Base-by-base conservation (phyloP, 23 red algal genomes). In the Gracilaria caudata region DNA sequence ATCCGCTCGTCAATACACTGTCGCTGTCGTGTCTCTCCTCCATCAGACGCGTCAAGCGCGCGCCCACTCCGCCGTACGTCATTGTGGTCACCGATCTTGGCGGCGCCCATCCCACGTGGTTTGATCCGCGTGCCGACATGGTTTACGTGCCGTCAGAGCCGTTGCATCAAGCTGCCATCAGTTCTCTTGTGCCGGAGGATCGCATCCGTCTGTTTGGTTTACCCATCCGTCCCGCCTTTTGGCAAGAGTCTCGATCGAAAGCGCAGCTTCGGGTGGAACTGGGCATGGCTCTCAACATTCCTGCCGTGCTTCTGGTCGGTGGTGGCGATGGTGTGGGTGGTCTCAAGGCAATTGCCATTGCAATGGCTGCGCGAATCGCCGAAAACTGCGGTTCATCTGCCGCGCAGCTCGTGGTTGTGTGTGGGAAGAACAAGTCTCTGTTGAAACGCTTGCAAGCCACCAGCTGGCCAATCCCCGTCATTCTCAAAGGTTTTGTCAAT, bases 31-130 rank as follows among this genome's bases (percentile, higher is more conserved):
- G 90, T 7, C 37, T 98, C 77, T 4, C 58, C 45, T 35, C 75
- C 51, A 92, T 94, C 68, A 86, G 71, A 72, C 30, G 75, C 23
- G 75, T 14, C 24, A 70, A 35, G 14, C 65, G 47, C 20, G 28
- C 60, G 1, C 66, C 64, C 7, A 38, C 82, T 11, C 79, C 82
- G 39, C 95, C 95, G 20, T 93, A 89, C 54, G 83, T 93, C 60
- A 98, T 92, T 20, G 96, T 98, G 0, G 96, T 98, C 40, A 98
- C 96, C 7, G 96, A 98, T 75, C 73, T 94, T 8, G 96, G 96
- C 60, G 93, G 86, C 56, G 96, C 96, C 33, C 96, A 98, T 77
- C 87, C 92, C 19, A 89, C 88, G 9, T 98, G 96, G 96, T 98
- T 98, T 89, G 75, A 95, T 83, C 37, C 78, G 40, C 81, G 80